Base-by-base conservation (phyloP, 495 filamentous ascomycete genomes). In the Thozetella sp. region DNA sequence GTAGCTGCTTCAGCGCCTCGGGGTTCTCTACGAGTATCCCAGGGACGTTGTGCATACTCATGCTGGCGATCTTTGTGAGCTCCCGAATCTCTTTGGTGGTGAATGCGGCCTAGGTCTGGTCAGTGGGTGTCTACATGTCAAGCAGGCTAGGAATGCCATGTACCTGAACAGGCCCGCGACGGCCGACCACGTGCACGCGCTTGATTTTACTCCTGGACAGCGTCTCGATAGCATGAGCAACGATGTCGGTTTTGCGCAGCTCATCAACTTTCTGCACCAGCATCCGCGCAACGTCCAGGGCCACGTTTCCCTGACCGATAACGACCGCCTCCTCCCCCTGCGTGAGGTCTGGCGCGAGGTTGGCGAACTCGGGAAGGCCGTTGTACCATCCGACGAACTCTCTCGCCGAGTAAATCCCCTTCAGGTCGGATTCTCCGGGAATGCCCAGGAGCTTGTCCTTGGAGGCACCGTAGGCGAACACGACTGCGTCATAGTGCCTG, bases 321-420 rank as follows among this genome's bases (percentile, higher is more conserved):
- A 99, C 83, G 19, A 96, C 86, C 2, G 92, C 96, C 63, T 93
- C 85, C 50, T 97, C 93, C 1, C 90, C 92, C 9, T 81, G 76
- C 1, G 85, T 85, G 15, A 98, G 83, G 66, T 92, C 85, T 1
- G 94, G 95, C 17, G 81, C 79, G n/a, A 97, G 74, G 63, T 85
- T 71, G 23, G 90, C 83, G 69, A 91, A 90, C 66, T 96, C 90
- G 0, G 95, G 96, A 0, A 97, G 81, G 19, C 96, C 93, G 68
- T 98, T 98, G 74, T 99, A 99, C 95, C 95, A 99, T 17, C 94
- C 95, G 4, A 99, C 96, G 72, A 98, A 99, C 53, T 92, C 90
- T 6, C 95, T 85, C 2, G 95, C 95, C 17, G 93, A 97, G 74
- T 92, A 88, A 34, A 99, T 87, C 43, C 92, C 91, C 12, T 78